Conservation (phyloP, 1,139 yeast species). For the Pichia inconspicua region DNA sequence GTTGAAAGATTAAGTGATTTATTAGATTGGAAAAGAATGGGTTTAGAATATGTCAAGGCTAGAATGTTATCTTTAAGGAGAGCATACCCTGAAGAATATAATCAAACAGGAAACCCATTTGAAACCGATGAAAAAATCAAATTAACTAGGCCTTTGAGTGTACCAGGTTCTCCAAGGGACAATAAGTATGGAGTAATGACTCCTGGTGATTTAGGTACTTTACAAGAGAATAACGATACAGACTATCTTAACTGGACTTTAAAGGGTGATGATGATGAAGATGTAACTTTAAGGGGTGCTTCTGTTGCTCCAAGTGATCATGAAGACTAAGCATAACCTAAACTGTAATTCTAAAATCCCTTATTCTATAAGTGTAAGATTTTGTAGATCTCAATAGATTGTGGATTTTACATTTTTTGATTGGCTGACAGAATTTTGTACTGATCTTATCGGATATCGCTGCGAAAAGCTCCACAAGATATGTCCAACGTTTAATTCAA, state of each 20-base stretch:
- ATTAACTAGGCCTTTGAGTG: constrained; percentile 85
- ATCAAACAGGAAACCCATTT: constrained; percentile 45
- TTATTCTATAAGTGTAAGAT: background rate
- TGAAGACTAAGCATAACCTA: constrained; percentile 1
- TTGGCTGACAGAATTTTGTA: too few species aligned
- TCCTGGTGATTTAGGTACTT: constrained; percentile 95
- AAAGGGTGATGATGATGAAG: constrained; percentile 38
- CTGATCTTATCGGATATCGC: too few species aligned
- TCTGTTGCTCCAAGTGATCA: constrained; percentile 32
- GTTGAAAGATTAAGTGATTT: constrained; percentile 90
- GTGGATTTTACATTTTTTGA: too few species aligned
- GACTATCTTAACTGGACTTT: constrained; percentile 72
- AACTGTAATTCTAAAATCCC: background rate
- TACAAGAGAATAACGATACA: constrained; percentile 79
- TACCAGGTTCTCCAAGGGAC: constrained; percentile 90
- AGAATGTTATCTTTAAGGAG: constrained; percentile 85
- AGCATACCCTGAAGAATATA: constrained; percentile 86
- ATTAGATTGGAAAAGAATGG: constrained; percentile 98
- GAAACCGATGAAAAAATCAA: constrained; percentile 48
- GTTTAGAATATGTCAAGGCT: constrained; percentile 90
- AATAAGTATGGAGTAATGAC: constrained; percentile 66
- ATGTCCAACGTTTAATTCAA: too few species aligned
- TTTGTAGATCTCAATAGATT: constrained; percentile 1
- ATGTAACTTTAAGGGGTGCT: constrained; percentile 34
- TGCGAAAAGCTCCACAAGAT: too few species aligned